Evolutionary conservation across 1,284 basidiomycete species (phyloP), one percentile per base, ranked within the genome.

Genomic region (Melampsora abietis-canadensis): DNA sequence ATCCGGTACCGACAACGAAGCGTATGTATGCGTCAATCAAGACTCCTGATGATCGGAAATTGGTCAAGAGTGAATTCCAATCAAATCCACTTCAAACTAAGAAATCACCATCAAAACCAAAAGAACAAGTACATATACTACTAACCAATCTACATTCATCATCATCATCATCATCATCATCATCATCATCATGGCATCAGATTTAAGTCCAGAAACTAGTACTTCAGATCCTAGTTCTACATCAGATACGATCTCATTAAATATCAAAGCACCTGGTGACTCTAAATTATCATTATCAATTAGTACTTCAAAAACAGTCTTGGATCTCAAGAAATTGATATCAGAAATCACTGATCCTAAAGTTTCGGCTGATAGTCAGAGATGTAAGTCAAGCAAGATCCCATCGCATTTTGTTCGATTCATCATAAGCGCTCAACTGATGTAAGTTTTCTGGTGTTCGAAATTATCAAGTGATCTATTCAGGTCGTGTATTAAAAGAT

Each of bases 271-370:
- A 8, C 79, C 79, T 15, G 65, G 66, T 24, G 80, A 80, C 67
- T 67, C 77, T 69, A 94, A 94, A 85, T 87, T 95, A 34, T 88
- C 91, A 80, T 90, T 95, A 77, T 85, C 87, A 24, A 93, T 94
- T 79, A 83, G 85, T 57, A 86, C 87, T 10, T 88, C 54, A 3
- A 76, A 77, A 84, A 90, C 88, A 0, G 91, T 94, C 48, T 83
- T 85, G 62, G 92, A 95, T 77, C 87, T 95, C 79, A 94, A 95
- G 84, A 86, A 89, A 77, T 88, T 89, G 44, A 91, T 95, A 82
- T 88, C 91, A 4, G 87, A 85, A 61, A 88, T 91, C 84, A 89
- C 89, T 10, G 88, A 92, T 79, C 91, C 70, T 12, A 57, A 47
- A 37, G 76, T 67, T 8, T 64, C 67, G 51, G 62, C 68, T 40